Conservation (phyloP, 2,329 filamentous ascomycete species). For the Lachnellula hyalina region DNA sequence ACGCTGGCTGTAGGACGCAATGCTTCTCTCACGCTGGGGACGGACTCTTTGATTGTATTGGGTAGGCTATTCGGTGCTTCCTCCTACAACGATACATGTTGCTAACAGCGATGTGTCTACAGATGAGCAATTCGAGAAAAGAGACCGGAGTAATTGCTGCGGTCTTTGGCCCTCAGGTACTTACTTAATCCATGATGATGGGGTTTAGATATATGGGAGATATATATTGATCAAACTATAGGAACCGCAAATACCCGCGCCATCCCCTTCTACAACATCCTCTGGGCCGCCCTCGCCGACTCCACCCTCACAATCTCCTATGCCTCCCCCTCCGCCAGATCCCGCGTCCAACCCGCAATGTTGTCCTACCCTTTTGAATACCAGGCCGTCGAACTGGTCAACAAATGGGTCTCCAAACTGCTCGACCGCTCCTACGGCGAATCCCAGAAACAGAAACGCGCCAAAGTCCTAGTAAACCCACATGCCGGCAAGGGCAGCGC, state of each 20-base stretch:
- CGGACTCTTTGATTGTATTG: slow-evolving; percentile 54
- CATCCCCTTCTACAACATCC: slow-evolving; percentile 76
- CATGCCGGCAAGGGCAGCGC: slow-evolving; percentile 80
- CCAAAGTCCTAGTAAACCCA: slow-evolving; percentile 88
- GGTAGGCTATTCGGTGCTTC: slow-evolving; percentile 35
- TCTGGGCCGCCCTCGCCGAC: slow-evolving; percentile 68
- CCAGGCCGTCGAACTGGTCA: slow-evolving; percentile 23
- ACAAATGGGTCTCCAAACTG: slow-evolving; percentile 58
- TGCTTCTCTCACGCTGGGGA: slow-evolving; percentile 54
- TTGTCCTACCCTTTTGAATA: slow-evolving; percentile 53
- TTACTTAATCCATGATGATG: slow-evolving; percentile 13
- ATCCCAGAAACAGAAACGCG: slow-evolving; percentile 64
- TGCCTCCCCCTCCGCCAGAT: slow-evolving; percentile 55
- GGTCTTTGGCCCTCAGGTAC: slow-evolving; percentile 47
- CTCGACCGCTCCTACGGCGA: slow-evolving; percentile 66
- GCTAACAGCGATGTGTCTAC: slow-evolving; percentile 5
- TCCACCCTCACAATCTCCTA: slow-evolving; percentile 66
- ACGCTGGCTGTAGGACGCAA: slow-evolving; percentile 51
- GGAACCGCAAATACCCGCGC: slow-evolving; percentile 36
- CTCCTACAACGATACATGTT: background rate
- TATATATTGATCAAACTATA: slow-evolving; percentile 2
- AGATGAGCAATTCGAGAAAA: slow-evolving; percentile 50
- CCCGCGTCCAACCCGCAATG: slow-evolving; percentile 53
- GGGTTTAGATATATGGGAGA: too few species aligned
- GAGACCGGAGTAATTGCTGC: slow-evolving; percentile 48